Conservation (phyloP, 371 early-diverging fungal species). For the Mortierella sp. region DNA sequence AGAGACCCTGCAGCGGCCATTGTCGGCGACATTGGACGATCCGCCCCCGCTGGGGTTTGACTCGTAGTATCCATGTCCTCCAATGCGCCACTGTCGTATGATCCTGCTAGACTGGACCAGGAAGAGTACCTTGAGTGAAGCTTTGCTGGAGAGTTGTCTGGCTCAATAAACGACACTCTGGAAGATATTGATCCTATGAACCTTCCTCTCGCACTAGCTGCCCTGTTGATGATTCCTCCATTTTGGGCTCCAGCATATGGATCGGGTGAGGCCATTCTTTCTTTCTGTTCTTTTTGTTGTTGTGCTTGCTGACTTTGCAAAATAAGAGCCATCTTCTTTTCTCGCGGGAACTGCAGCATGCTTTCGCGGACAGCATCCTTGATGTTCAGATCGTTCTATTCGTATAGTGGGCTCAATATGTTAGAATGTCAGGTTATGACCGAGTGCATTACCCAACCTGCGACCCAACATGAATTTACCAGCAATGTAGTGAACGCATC, state of each 20-base stretch:
- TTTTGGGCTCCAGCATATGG: conserved; percentile 14
- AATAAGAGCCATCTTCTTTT: conserved; percentile 61
- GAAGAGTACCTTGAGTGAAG: conserved; percentile 50
- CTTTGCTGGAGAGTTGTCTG: conserved; percentile 23
- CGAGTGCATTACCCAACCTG: neutral
- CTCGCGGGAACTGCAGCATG: conserved; percentile 60
- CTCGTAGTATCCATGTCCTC: conserved; percentile 16
- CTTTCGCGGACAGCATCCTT: conserved; percentile 62
- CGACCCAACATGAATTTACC: conserved; percentile 21
- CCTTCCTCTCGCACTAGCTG: conserved; percentile 14
- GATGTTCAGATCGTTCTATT: conserved; percentile 69
- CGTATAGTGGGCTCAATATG: no score
- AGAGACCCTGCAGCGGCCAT: conserved; percentile 43
- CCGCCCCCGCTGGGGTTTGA: conserved; percentile 14
- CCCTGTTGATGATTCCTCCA: conserved; percentile 13
- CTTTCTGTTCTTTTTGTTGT: conserved; percentile 26
- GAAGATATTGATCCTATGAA: conserved; percentile 42
- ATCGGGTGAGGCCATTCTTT: conserved; percentile 41
- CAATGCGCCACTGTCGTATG: conserved; percentile 22
- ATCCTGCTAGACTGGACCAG: conserved; percentile 52
- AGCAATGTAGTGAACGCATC: conserved; percentile 35
- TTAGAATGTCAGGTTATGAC: neutral
- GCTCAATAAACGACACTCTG: conserved; percentile 45
- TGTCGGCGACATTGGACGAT: conserved; percentile 46
- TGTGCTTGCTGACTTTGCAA: conserved; percentile 64